phyloP scores from a whole-genome alignment of 768 basidiomycete species.

The Boletus sp. region DNA sequence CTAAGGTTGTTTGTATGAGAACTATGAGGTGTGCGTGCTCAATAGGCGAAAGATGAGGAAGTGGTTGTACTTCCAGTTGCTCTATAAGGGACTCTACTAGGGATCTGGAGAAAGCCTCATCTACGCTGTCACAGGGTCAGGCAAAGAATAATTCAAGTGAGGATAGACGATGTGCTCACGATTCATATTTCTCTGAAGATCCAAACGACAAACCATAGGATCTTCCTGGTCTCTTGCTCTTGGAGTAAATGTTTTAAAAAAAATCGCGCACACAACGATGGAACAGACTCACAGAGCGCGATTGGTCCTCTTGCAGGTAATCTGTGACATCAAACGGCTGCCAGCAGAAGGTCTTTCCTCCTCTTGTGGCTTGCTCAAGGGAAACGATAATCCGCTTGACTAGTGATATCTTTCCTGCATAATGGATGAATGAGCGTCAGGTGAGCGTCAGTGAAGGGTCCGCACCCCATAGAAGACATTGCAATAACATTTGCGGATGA shows the following conservation, averaged over 20 bases:
- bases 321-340: constrained; percentile 55
- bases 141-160: neutral
- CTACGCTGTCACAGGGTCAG: constrained; percentile 36
- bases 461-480: constrained; percentile 91
- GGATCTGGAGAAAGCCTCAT: constrained; percentile 57
- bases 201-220: constrained; percentile 57
- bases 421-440: constrained; percentile 1
- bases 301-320: constrained; percentile 24
- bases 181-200: constrained; percentile 38
- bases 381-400: constrained; percentile 80
- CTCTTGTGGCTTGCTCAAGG: constrained; percentile 43
- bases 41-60: constrained; percentile 71
- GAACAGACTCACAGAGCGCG: constrained; percentile 18
- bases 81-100: constrained; percentile 62
- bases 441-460: constrained; percentile 1
- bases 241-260: neutral
- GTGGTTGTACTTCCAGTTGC: constrained; percentile 56
- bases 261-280: neutral
- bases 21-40: constrained; percentile 84
- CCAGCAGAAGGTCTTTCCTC: constrained; percentile 34
- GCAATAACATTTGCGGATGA: constrained; percentile 90
- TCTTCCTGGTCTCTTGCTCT: constrained; percentile 29
- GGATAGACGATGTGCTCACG: constrained; percentile 37
- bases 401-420: constrained; percentile 74
- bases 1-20: constrained; percentile 82